phyloP scores from a whole-genome alignment of 371 early-diverging fungal genomes.

The Rhizopus sp. region DNA sequence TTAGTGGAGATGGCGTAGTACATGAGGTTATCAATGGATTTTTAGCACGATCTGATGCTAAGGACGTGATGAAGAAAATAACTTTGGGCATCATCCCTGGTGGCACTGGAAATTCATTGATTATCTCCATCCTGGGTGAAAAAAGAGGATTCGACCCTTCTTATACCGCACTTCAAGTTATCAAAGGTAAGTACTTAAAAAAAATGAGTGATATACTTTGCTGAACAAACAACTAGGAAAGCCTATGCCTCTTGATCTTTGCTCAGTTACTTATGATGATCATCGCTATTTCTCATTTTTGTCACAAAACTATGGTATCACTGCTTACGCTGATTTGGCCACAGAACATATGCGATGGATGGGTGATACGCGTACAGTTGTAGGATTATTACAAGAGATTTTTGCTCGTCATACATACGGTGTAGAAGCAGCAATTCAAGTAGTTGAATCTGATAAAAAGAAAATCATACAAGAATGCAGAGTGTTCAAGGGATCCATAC shows the following conservation, averaged over 20 bases:
- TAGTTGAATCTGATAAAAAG: constrained; percentile 49
- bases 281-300: constrained; percentile 59
- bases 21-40: constrained; percentile 83
- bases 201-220: neutral
- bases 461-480: constrained; percentile 37
- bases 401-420: constrained; percentile 45
- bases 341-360: constrained; percentile 68
- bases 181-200: constrained; percentile 50
- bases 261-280: constrained; percentile 59
- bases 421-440: constrained; percentile 49
- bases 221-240: constrained; percentile 24
- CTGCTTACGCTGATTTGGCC: constrained; percentile 63
- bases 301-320: constrained; percentile 66
- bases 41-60: constrained; percentile 65
- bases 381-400: constrained; percentile 55
- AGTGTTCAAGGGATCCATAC: constrained; percentile 2
- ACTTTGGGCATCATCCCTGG: constrained; percentile 70
- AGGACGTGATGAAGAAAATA: constrained; percentile 48
- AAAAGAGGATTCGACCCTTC: constrained; percentile 49
- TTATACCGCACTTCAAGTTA: constrained; percentile 53
- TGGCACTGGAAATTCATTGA: constrained; percentile 64
- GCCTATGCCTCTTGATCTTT: constrained; percentile 57
- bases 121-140: constrained; percentile 58
- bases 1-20: constrained; percentile 82
- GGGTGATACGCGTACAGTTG: constrained; percentile 58